phyloP scores from a whole-genome alignment of 1,284 basidiomycete genomes.

The Ceratobasidium sp. region DNA sequence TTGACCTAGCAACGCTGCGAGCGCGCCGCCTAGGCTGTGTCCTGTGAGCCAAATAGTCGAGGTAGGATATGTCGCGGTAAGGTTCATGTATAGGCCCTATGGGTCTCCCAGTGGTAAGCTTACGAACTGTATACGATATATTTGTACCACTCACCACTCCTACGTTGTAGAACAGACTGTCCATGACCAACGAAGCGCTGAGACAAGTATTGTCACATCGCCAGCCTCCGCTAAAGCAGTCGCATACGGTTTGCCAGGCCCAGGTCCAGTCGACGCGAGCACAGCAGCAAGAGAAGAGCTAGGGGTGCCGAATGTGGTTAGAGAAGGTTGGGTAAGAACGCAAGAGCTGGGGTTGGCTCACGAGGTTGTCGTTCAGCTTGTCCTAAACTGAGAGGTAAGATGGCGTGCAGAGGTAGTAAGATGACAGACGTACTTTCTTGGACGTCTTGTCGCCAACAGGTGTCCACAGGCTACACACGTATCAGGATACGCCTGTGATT shows the following conservation, averaged over 20 bases:
- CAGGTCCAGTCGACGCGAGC: slow-evolving; percentile 92
- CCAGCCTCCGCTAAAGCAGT: slow-evolving; percentile 78
- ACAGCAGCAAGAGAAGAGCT: slow-evolving; percentile 96
- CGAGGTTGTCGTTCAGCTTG: slow-evolving; percentile 96
- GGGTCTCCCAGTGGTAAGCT: slow-evolving; percentile 1
- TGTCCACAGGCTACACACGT: slow-evolving; percentile 22
- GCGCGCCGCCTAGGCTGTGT: slow-evolving; percentile 86
- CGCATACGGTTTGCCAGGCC: slow-evolving; percentile 83
- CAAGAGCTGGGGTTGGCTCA: not conserved
- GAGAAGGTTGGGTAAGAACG: not conserved
- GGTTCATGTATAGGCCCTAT: slow-evolving; percentile 82
- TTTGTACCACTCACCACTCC: slow-evolving; percentile 70
- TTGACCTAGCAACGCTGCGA: slow-evolving; percentile 87
- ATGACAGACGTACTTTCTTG: slow-evolving; percentile 38
- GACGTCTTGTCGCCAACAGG: slow-evolving; percentile 40
- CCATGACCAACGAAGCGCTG: slow-evolving; percentile 83
- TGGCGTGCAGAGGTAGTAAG: no score
- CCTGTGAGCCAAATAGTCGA: slow-evolving; percentile 94
- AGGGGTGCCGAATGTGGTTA: slow-evolving; percentile 73
- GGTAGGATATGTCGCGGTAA: slow-evolving; percentile 82
- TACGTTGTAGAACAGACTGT: slow-evolving; percentile 89
- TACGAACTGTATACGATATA: not conserved
- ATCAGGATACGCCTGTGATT: not conserved
- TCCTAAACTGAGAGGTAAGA: slow-evolving; percentile 62
- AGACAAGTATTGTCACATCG: slow-evolving; percentile 86